A percentile compares a stretch with the other conserved stretches of the same genome.
Evolutionary conservation across 1,139 yeast genomes (phyloP).

Genomic region (Pneumocystis carinii): DNA sequence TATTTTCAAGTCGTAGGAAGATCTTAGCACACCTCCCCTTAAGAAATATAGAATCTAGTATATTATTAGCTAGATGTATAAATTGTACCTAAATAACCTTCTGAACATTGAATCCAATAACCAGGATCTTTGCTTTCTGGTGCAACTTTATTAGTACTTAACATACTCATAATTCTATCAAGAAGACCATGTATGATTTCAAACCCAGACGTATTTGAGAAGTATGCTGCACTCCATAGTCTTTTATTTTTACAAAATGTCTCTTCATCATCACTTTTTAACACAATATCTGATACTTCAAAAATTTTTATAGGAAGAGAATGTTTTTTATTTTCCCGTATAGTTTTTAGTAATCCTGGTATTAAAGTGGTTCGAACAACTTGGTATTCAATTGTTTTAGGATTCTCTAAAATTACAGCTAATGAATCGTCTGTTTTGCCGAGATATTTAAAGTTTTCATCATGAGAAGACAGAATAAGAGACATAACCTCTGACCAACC

Average conservation of each 20-base stretch:
- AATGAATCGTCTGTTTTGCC: constrained; percentile 57
- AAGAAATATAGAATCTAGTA: constrained; percentile 52
- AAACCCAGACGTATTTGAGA: constrained; percentile 90
- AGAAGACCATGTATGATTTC: constrained; percentile 87
- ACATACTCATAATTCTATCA: constrained; percentile 91
- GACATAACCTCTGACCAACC: constrained; percentile 97
- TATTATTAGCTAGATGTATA: neutral
- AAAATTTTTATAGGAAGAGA: constrained; percentile 87
- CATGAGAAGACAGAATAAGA: constrained; percentile 85
- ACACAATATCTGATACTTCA: constrained; percentile 88
- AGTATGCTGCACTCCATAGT: constrained; percentile 86
- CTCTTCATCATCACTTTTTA: constrained; percentile 65
- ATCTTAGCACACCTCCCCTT: constrained; percentile 95
- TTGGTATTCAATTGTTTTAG: constrained; percentile 92
- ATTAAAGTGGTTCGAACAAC: constrained; percentile 89
- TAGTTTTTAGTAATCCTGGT: constrained; percentile 90
- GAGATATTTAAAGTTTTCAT: constrained; percentile 83
- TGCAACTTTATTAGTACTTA: constrained; percentile 56
- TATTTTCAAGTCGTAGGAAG: constrained; percentile 47
- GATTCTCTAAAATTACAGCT: constrained; percentile 87
- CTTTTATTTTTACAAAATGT: constrained; percentile 87
- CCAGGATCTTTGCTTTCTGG: constrained; percentile 51
- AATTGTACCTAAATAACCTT: constrained; percentile 28
- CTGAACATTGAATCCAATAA: constrained; percentile 36
- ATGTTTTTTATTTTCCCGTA: constrained; percentile 91